Evolutionary conservation across 179 eudicot genomes (phyloP).

Genomic region (Gypsophila paniculata): DNA sequence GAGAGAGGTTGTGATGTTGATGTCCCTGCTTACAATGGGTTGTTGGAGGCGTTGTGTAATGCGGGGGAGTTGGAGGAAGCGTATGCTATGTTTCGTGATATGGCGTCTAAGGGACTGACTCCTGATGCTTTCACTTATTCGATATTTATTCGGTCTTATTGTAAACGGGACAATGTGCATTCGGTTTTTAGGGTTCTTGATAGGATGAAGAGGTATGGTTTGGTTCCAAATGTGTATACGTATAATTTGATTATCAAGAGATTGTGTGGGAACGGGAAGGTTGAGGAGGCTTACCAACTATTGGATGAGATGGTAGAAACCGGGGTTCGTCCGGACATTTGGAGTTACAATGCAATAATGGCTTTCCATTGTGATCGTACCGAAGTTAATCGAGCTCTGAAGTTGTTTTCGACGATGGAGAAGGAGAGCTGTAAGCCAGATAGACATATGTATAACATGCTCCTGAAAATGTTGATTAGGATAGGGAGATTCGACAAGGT

Average conservation of each 20-base stretch:
- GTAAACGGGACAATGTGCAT: constrained; percentile 57
- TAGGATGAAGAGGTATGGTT: constrained; percentile 65
- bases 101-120: constrained; percentile 50
- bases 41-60: constrained; percentile 65
- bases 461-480: constrained; percentile 69
- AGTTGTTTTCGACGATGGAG: constrained; percentile 58
- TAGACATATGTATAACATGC: constrained; percentile 75
- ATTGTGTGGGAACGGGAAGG: constrained; percentile 48
- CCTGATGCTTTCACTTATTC: constrained; percentile 81
- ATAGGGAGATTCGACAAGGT: constrained; percentile 75
- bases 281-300: constrained; percentile 64
- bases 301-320: constrained; percentile 62
- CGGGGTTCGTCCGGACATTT: constrained; percentile 53
- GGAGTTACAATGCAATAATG: constrained; percentile 74
- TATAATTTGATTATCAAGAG: constrained; percentile 62
- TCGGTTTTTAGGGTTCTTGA: constrained; percentile 67
- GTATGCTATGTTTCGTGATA: constrained; percentile 48
- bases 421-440: constrained; percentile 52
- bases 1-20: constrained; percentile 57
- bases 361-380: constrained; percentile 58
- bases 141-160: constrained; percentile 67
- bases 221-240: constrained; percentile 74
- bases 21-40: constrained; percentile 68
- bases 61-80: constrained; percentile 69
- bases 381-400: constrained; percentile 65